phyloP scores from a whole-genome alignment of 208 protist species.

The Porcisia hertigi region DNA sequence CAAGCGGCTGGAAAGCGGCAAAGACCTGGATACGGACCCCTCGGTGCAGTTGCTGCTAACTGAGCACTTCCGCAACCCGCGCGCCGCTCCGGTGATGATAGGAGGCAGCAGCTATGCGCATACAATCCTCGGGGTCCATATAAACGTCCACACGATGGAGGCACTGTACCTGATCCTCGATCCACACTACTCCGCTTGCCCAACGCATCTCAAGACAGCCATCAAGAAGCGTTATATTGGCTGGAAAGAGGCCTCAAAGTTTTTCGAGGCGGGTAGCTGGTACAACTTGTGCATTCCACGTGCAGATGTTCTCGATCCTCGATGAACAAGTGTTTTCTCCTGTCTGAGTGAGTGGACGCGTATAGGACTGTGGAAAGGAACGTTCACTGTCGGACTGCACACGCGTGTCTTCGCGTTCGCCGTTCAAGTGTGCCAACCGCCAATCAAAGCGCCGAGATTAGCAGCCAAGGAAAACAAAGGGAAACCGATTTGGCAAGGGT shows the following conservation, averaged over 20 bases:
- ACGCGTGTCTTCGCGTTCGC: no score
- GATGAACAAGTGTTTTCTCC: constrained; percentile 25
- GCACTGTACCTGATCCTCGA: constrained; percentile 91
- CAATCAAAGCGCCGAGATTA: no score
- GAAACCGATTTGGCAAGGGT: no score
- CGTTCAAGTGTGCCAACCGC: no score
- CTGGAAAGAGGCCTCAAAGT: constrained; percentile 83
- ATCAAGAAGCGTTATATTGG: constrained; percentile 88
- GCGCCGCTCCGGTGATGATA: constrained; percentile 95
- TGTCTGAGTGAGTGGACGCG: background rate
- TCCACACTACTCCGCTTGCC: constrained; percentile 92
- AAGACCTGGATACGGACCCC: constrained; percentile 77
- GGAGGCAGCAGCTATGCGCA: constrained; percentile 95
- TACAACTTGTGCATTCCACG: constrained; percentile 96
- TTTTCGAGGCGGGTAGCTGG: constrained; percentile 88
- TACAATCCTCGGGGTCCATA: constrained; percentile 93
- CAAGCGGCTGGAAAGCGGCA: constrained; percentile 75
- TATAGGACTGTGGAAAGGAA: no score
- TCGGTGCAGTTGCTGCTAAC: constrained; percentile 65
- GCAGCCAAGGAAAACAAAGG: no score
- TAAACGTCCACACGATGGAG: constrained; percentile 83
- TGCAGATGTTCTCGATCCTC: constrained; percentile 55
- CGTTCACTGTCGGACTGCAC: no score
- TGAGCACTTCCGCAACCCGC: constrained; percentile 81
- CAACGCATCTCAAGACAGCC: constrained; percentile 74